Conservation (phyloP, 2,329 filamentous ascomycete genomes). For the Hirsutella rhossiliensis region DNA sequence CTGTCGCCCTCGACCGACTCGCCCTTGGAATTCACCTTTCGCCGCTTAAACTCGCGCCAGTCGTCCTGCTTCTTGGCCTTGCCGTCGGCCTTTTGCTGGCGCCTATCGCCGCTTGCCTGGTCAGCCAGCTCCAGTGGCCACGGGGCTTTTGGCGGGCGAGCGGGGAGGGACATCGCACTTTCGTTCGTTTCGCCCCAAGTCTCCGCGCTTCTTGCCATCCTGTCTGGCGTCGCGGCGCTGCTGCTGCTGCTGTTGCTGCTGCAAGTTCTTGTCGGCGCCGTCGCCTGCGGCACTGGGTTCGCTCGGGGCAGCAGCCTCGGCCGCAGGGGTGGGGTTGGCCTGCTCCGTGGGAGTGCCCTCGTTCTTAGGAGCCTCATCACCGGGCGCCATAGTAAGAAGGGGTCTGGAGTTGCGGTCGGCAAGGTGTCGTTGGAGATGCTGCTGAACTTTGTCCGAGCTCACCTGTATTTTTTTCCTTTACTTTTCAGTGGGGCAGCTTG, state of each 20-base stretch:
- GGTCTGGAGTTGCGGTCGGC: background rate
- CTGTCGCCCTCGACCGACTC: slow-evolving; percentile 16
- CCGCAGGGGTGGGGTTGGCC: background rate
- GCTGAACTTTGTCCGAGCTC: too few species aligned
- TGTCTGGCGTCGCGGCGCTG: slow-evolving; percentile 2
- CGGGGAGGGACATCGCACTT: slow-evolving; percentile 3
- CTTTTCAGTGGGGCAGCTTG: too few species aligned
- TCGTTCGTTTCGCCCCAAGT: slow-evolving; percentile 15
- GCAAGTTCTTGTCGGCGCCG: background rate
- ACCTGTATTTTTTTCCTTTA: background rate
- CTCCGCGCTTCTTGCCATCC: slow-evolving; percentile 9
- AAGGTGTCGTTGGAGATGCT: background rate
- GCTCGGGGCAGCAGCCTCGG: background rate
- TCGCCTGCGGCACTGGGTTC: background rate
- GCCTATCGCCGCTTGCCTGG: slow-evolving; percentile 18
- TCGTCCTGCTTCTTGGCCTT: slow-evolving; percentile 27
- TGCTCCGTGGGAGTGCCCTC: slow-evolving; percentile 8
- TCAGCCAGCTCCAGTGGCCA: slow-evolving; percentile 15
- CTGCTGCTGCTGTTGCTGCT: background rate
- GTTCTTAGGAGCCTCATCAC: slow-evolving; percentile 16
- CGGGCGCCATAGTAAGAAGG: slow-evolving; percentile 21
- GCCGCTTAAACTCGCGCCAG: slow-evolving; percentile 28
- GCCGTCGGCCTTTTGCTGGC: slow-evolving; percentile 18
- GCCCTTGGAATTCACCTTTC: slow-evolving; percentile 25
- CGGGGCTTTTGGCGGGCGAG: background rate